Conservation (phyloP, 1,284 basidiomycete species). For the Puccinia triticina region DNA sequence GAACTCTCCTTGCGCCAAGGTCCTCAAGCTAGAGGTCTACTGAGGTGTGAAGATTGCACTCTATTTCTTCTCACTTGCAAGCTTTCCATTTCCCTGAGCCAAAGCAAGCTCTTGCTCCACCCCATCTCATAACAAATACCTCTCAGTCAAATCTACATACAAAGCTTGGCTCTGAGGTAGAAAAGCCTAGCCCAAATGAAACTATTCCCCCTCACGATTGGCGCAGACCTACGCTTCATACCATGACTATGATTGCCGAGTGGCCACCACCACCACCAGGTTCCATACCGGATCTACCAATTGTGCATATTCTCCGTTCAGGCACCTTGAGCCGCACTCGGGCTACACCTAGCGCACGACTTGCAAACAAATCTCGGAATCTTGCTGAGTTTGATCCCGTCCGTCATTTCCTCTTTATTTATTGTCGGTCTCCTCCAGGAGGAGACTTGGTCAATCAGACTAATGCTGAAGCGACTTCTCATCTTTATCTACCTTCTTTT, state of each 20-base stretch:
- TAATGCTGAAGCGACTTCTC: too few species aligned
- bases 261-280: slow-evolving; percentile 4
- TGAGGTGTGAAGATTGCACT: background rate
- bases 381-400: too few species aligned
- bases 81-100: slow-evolving; percentile 23
- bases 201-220: background rate
- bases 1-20: background rate
- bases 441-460: too few species aligned
- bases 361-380: background rate
- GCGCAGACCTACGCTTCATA: slow-evolving; percentile 1
- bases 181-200: background rate
- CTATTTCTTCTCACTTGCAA: slow-evolving; percentile 33
- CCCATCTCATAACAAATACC: background rate
- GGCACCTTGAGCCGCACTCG: slow-evolving; percentile 8
- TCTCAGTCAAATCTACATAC: background rate
- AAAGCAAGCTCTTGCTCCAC: background rate
- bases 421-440: too few species aligned
- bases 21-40: background rate
- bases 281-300: background rate
- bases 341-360: background rate
- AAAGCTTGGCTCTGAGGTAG: background rate
- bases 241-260: slow-evolving; percentile 16
- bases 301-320: background rate
- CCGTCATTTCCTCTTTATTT: too few species aligned
- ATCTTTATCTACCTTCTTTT: too few species aligned